Evolutionary conservation across 1,284 basidiomycete genomes (phyloP), one percentile per base, ranked within the genome.

Genomic region (Boletus smithii): DNA sequence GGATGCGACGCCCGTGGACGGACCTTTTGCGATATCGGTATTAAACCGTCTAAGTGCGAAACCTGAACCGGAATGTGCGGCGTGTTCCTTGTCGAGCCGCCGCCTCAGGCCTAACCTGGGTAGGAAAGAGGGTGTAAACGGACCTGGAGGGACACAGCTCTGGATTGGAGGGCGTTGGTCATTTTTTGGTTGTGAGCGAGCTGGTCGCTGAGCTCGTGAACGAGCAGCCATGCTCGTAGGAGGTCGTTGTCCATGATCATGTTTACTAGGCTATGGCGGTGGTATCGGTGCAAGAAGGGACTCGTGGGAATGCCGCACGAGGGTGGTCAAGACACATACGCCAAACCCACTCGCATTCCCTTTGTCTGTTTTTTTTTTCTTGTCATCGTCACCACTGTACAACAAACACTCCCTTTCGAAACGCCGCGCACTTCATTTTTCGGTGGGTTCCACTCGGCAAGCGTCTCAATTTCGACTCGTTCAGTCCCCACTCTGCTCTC

Each of bases 31-130:
- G 29, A 99, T 81, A 65, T 99, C 95, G n/a, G 87, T 81, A 67
- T 98, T 98, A 70, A 91, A 92, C 30, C 97, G 77, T 53, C 93
- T 76, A 35, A 99, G 73, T 1, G 85, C 79, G 66, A 90, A 95
- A 2, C 91, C 92, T 17, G 86, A 83, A 9, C 81, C 82, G 13
- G 79, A 73, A 60, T 93, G 81, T 1, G 80, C 71, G n/a, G 93
- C 87, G 65, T 95, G 88, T 17, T 78, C 79, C 90, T 46, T 93
- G 65, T 44, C 23, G 41, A 20, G 44, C 32, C 3, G 18, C 20
- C 2, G 46, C 5, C 38, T 53, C 23, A 55, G 48, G 50, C 35
- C 32, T 42, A 35, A 16, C 24, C 27, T 37, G 31, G 44, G 18
- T 29, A 41, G 37, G 44, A 44, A 24, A 35, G 31, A 44, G 48